Base-by-base conservation (phyloP, 306 rosid species). In the Inga laurina region DNA sequence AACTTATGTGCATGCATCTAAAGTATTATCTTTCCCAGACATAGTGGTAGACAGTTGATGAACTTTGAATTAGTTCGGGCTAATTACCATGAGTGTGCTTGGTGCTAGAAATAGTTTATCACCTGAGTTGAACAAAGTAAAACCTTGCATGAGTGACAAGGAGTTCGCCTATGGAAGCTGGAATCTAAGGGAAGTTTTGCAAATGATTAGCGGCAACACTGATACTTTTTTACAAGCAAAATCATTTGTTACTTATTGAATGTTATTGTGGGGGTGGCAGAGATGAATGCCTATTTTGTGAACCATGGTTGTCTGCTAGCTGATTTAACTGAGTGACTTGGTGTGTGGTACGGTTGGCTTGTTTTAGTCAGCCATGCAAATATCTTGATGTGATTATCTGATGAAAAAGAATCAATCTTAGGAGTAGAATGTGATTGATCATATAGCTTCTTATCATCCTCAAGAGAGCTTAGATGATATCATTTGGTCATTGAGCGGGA, bases 1-100 rank as follows among this genome's bases (percentile, higher is more conserved):
- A 76, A 71, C 74, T 82, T 70, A 51, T 49, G 45, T 81, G 59
- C 77, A 79, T 78, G 30, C 54, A 54, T 54, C 82, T 61, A 43
- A 66, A 68, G 24, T 65, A 49, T 82, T 44, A 76, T 86, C 37
- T 61, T 75, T 78, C 54, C 48, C 34, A 57, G 72, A 59, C 46
- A 19, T 66, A 70, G 82, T 79, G 76, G 45, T 43, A 72, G 51
- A 44, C 61, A 72, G 79, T 32, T 67, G 68, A 37, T 48, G 67
- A 34, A 19, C 61, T 80, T 67, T 41, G 27, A 39, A 54, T n/a
- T 61, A 64, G 52, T 46, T 57, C 78, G 43, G 34, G 78, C 37
- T 48, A 48, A 41, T 85, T 27, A 37, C 59, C 2, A 27, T 27
- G 5, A 11, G 19, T 71, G 51, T 59, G 59, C 64, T 49, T 46